phyloP scores from a whole-genome alignment of 768 basidiomycete genomes.

The Panaeolus papilionaceus region DNA sequence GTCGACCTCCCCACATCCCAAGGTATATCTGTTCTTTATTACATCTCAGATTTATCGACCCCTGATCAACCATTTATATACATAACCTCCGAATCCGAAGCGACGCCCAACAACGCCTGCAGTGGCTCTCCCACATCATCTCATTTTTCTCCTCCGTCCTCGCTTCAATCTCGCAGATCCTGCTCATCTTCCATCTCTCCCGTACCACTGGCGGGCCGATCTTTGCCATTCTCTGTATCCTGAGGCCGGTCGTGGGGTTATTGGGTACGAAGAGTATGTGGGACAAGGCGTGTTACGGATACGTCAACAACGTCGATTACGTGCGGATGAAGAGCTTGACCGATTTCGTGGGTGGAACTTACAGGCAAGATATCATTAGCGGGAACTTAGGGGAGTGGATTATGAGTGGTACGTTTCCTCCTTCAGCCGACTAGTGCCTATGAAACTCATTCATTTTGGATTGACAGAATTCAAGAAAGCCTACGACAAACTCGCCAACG shows the following conservation, averaged over 20 bases:
- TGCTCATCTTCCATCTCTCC: no score
- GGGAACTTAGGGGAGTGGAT: constrained; percentile 42
- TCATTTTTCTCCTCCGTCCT: constrained; percentile 15
- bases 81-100: constrained; percentile 25
- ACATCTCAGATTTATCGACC: constrained; percentile 1
- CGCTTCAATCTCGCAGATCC: no score
- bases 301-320: constrained; percentile 37
- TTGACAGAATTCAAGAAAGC: constrained; percentile 27
- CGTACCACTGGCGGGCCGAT: no score
- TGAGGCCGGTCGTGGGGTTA: no score
- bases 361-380: constrained; percentile 45
- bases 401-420: constrained; percentile 24
- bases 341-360: constrained; percentile 32
- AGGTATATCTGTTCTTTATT: constrained; percentile 21
- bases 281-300: constrained; percentile 35
- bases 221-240: no score
- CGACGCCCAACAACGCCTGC: constrained; percentile 31
- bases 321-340: constrained; percentile 38
- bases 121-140: constrained; percentile 23
- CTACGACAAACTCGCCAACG: no score
- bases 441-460: no score
- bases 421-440: no score
- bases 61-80: constrained; percentile 16
- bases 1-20: constrained; percentile 33
- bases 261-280: constrained; percentile 30